Evolutionary conservation across 2,329 filamentous ascomycete genomes (phyloP).

Genomic region (Diplodia mutila): DNA sequence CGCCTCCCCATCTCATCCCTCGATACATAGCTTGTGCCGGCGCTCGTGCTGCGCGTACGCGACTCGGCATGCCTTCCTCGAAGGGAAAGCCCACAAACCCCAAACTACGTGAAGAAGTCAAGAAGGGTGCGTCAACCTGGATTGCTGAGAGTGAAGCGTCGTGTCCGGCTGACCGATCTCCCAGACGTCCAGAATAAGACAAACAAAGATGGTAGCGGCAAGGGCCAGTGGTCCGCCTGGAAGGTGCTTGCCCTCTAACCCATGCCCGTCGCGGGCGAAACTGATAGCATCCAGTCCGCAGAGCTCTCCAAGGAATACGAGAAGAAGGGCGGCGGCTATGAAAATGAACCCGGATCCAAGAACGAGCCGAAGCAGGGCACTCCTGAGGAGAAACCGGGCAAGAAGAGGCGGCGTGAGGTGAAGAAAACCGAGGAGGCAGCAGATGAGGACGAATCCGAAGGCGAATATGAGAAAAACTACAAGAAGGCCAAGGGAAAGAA

Average conservation of each 20-base stretch:
- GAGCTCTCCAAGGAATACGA: slow-evolving; percentile 51
- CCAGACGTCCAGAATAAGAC: slow-evolving; percentile 49
- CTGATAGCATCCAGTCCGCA: slow-evolving; percentile 36
- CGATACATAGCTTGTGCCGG: not conserved
- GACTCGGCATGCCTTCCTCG: slow-evolving; percentile 43
- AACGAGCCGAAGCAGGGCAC: slow-evolving; percentile 50
- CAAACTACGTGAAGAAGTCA: slow-evolving; percentile 50
- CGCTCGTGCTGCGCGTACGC: not conserved
- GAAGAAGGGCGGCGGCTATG: slow-evolving; percentile 44
- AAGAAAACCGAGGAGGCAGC: slow-evolving; percentile 27
- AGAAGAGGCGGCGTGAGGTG: slow-evolving; percentile 31
- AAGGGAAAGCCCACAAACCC: slow-evolving; percentile 53
- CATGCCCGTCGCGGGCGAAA: not conserved
- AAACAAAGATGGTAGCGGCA: slow-evolving; percentile 52
- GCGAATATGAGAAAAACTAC: slow-evolving; percentile 24
- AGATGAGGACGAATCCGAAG: slow-evolving; percentile 26
- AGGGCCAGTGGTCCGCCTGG: slow-evolving; percentile 54
- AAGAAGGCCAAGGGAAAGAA: slow-evolving; percentile 24
- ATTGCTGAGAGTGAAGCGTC: too few relatives aligned
- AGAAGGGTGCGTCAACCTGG: slow-evolving; percentile 38
- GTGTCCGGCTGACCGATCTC: not conserved
- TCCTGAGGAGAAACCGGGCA: slow-evolving; percentile 42
- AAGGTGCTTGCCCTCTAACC: slow-evolving; percentile 40
- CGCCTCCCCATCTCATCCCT: not conserved
- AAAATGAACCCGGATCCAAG: slow-evolving; percentile 48